Evolutionary conservation across 2,329 filamentous ascomycete genomes (phyloP), one percentile per base, ranked within the genome.

Genomic region (Fonsecaea monophora): DNA sequence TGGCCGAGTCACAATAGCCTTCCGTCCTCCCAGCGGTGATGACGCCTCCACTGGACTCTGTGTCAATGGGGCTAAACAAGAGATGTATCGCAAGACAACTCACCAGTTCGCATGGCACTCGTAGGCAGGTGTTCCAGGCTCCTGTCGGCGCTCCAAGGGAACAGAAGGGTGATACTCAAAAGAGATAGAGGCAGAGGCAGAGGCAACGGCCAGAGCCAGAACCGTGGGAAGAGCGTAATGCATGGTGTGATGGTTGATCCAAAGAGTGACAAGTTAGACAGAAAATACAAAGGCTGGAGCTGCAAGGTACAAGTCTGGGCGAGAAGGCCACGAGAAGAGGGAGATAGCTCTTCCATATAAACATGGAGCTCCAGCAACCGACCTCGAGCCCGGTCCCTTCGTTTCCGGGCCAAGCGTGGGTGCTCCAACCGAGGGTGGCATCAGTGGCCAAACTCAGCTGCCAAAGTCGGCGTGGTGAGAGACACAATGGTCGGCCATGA

Each of bases 81-180:
- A 34, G 1, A 55, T 12, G 3, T 35, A n/a, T n/a, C 8, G 30
- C 13, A n/a, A 2, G 0, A 25, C n/a, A 32, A 32, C 12, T 1
- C 1, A 78, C 77, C 77, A 78, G 60, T 75, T 71, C 9, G 73
- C 72, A 58, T 78, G 77, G 35, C 77, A 78, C 2, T 78, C 71
- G 60, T 78, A 78, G n/a, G 74, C 66, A 4, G 75, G 74, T 30
- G 73, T 75, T 6, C 74, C 76, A 1, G 73, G 74, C 18, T 55
- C 70, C 56, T 71, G 72, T 37, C 70, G 60, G 13, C 62, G 67
- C 7, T 59, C 40, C 5, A 72, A 55, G 50, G 68, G 61, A 21
- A 68, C 63, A 25, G 34, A 38, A 3, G 59, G 61, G 8, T 66
- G 66, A 50, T 59, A 69, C 10, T 59, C 37, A 21, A 72, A 62